Evolutionary conservation across 805 yeast genomes (phyloP).

Genomic region (Citeromyces nyonsensis): DNA sequence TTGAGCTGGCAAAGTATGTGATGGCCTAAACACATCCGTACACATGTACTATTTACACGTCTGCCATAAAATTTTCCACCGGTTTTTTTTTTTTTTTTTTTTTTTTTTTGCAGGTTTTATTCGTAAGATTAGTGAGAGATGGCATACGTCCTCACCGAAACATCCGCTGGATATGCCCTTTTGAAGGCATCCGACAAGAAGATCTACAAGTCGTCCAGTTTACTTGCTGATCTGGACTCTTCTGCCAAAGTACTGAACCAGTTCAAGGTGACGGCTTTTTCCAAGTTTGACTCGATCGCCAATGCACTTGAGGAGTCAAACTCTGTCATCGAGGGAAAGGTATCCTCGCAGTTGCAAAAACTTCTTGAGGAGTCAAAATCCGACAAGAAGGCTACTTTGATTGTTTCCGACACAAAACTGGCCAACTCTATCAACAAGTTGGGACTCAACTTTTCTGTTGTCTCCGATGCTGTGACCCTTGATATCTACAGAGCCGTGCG

Average conservation of each 20-base stretch:
- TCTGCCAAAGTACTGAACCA: conserved; percentile 79
- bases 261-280: conserved; percentile 89
- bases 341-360: conserved; percentile 66
- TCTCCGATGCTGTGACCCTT: conserved; percentile 87
- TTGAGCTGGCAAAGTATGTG: conserved; percentile 50
- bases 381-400: conserved; percentile 73
- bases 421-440: conserved; percentile 94
- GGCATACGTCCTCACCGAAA: conserved; percentile 91
- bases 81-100: not conserved
- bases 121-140: conserved; percentile 18
- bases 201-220: conserved; percentile 69
- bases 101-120: not conserved
- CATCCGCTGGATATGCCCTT: conserved; percentile 97
- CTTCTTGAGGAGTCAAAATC: conserved; percentile 62
- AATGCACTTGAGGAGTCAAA: conserved; percentile 93
- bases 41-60: no score
- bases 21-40: not conserved
- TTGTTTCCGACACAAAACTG: conserved; percentile 89
- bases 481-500: conserved; percentile 93
- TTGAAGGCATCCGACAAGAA: conserved; percentile 96
- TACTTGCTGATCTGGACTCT: conserved; percentile 63
- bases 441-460: conserved; percentile 75
- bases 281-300: conserved; percentile 89
- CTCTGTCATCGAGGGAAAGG: conserved; percentile 86
- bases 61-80: no score